Base-by-base conservation (phyloP, 306 rosid species). In the Pachyrhizus erosus region DNA sequence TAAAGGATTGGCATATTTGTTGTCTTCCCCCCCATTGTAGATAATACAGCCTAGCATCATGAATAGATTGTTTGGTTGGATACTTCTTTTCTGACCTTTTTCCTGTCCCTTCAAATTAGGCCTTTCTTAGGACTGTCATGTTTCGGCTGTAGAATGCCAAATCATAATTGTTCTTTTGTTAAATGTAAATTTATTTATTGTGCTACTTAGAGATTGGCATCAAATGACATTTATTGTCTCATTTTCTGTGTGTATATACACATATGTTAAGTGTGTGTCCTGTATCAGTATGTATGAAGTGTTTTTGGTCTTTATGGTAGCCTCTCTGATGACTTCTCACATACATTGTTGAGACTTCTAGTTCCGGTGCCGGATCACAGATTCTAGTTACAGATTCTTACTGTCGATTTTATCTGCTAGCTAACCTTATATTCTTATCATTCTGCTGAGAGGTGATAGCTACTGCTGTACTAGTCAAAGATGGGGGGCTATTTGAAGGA, bases 21-120 rank as follows among this genome's bases (percentile, higher is more conserved):
- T 73, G 62, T 73, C 68, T 74, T 42, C 40, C 21, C 29, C 7
- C 18, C 24, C 37, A 58, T 46, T 67, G 24, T 78, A 39, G 40
- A 42, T 79, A 74, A 49, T 74, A 60, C 70, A 55, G 33, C 33
- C 48, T 69, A 61, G 60, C 24, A 15, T 75, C 82, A 9, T 69
- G 62, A 39, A 34, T 33, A 27, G 45, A 42, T 64, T n/a, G 40
- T 78, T 86, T 86, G 43, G 27, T 57, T 65, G 45, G 18, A 33
- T 55, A 54, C 64, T 26, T 70, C 27, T 73, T 68, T 20, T 37
- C 54, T 78, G 42, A 24, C 24, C 2, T 6, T 49, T 21, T 9
- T 14, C 51, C 12, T 2, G 46, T 64, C 67, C 68, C 33, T 51
- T 73, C 18, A 60, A 80, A 40, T 60, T 20, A 46, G 27, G 54